phyloP scores from a whole-genome alignment of 495 filamentous ascomycete genomes.

The Xylaria nigripes region DNA sequence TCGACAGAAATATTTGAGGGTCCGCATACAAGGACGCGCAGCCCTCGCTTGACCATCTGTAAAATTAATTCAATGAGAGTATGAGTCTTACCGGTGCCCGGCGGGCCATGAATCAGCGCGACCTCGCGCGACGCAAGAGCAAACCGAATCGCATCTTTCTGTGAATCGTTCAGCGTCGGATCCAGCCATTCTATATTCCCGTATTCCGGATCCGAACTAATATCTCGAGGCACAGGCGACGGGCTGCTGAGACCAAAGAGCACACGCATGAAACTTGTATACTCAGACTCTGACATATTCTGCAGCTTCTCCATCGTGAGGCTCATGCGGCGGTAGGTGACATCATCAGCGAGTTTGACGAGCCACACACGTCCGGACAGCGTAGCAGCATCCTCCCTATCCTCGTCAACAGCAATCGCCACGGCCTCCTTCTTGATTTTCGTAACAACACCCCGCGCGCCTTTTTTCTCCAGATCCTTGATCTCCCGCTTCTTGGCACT shows the following conservation, averaged over 20 bases:
- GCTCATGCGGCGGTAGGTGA: conserved; percentile 86
- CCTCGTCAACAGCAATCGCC: conserved; percentile 59
- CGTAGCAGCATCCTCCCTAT: conserved; percentile 51
- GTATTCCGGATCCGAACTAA: conserved; percentile 25
- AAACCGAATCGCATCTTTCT: conserved; percentile 87
- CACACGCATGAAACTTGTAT: conserved; percentile 69
- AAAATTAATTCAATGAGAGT: conserved; percentile 92
- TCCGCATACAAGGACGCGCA: conserved; percentile 81
- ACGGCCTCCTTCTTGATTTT: conserved; percentile 56
- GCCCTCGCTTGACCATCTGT: conserved; percentile 64
- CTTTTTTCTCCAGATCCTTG: conserved; percentile 52
- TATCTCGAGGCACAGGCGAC: conserved; percentile 44
- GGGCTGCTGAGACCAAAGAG: conserved; percentile 67
- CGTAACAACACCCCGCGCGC: conserved; percentile 75
- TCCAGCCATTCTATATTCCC: conserved; percentile 63
- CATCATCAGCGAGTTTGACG: conserved; percentile 91
- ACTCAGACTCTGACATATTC: conserved; percentile 61
- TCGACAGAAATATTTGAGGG: conserved; percentile 96
- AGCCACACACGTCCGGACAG: conserved; percentile 54
- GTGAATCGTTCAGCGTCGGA: conserved; percentile 72
- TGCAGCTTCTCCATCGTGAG: conserved; percentile 74
- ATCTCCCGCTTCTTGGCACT: conserved; percentile 66
- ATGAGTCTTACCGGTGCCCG: conserved; percentile 96
- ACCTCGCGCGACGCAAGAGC: conserved; percentile 76
- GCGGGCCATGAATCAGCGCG: conserved; percentile 90